Evolutionary conservation across 1,284 basidiomycete species (phyloP), one percentile per base, ranked within the genome.

Genomic region (Pascua sp.): DNA sequence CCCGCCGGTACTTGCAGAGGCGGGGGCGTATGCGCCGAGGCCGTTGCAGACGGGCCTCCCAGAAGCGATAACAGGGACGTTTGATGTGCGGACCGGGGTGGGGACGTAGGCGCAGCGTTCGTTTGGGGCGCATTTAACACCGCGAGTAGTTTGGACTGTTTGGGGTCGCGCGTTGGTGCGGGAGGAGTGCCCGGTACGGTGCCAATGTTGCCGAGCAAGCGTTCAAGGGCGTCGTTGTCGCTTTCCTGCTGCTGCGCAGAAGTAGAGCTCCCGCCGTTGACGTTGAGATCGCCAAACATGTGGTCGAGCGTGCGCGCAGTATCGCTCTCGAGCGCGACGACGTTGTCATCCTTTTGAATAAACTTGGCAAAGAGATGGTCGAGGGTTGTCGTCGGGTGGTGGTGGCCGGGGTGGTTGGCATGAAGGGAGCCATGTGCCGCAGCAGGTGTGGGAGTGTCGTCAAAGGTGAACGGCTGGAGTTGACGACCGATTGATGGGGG

Each of bases 331-430:
- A 57, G 47, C 4, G 51, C 52, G 4, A 57, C 53, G 12, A 54
- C 55, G 3, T 57, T 48, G 42, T 69, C 60, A 51, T 74, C 70
- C 47, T 71, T 71, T 40, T 67, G 67, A 41, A 75, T 62, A 56
- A 73, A 75, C 17, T 62, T 65, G 17, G 67, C 56, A 40, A 75
- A 73, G 2, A 75, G 64, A 36, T 69, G 59, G 52, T 75, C 72
- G 16, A 73, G 63, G 8, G 70, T 66, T 15, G 60, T 66, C 42
- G 42, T 55, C n/a, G 48, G 50, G 16, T 45, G 48, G 47, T 56
- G 40, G 11, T 24, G 16, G 24, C 40, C 49, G 13, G 47, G 37
- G 17, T 37, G 61, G 24, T 32, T 32, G 24, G 24, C 7, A 32
- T 32, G 24, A 32, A 32, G 24, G 24, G 24, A 32, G 4, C 24